Base-by-base conservation (phyloP, 2,329 filamentous ascomycete species). In the Penicillium sp. region DNA sequence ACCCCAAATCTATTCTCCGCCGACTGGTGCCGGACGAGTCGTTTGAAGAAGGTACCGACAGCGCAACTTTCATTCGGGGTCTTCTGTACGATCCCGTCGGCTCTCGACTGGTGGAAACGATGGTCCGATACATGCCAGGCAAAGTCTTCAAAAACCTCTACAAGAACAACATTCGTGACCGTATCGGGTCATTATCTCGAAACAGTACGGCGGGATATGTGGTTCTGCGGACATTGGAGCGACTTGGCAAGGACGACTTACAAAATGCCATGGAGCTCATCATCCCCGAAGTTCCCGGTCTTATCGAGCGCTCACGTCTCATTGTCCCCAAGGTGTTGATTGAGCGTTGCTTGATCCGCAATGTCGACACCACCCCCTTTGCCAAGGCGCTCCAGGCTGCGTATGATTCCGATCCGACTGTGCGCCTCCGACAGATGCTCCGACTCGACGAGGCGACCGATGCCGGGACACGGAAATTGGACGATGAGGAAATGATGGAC, bases 141-240 rank as follows among this genome's bases (percentile, higher is more conserved):
- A 95, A 93, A 69, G 72, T 90, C 32, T 98, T 97, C 80, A 96
- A 95, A 69, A 80, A 82, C 11, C 77, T 98, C 5, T 91, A 94
- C 70, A 82, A 79, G 49, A 83, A 85, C 56, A 81, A 90, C 55
- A 86, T 97, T 68, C 85, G 84, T 52, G 83, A 86, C 11, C 82
- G 89, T 26, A 86, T 97, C 59, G 83, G 84, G 24, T 86, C 82
- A 35, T 79, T 95, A 50, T 81, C 91, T 5, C 85, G 90, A 49
- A 97, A 97, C 65, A 90, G 95, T 59, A 86, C 90, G 42, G 90
- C 93, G 5, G 86, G 83, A 25, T 97, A 95, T 62, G 86, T 94
- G 0, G 88, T 89, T 18, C 86, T 90, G 57, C 82, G 83, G 49
- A 83, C 94, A 3, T 74, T 98, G 38, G 87, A 89, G 64, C 82